Evolutionary conservation across 192 early-diverging fungal species (phyloP).

Genomic region (Gonapodya sp.): DNA sequence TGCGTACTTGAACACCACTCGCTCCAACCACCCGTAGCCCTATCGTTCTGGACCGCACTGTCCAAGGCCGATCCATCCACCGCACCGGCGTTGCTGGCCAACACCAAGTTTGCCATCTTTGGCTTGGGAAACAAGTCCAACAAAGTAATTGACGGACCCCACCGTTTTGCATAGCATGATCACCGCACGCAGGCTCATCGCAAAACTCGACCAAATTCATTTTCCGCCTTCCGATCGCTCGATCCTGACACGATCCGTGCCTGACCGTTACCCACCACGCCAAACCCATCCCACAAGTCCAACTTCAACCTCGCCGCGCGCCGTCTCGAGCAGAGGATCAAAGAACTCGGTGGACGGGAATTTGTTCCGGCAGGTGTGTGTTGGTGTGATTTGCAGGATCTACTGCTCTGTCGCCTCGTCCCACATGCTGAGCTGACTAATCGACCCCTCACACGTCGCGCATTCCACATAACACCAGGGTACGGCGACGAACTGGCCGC

Average conservation of each 20-base stretch:
- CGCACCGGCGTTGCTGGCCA: background rate
- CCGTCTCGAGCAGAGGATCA: background rate
- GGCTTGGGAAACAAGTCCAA: background rate
- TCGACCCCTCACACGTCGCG: background rate
- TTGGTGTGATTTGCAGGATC: no score
- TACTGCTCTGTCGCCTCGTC: no score
- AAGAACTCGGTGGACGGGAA: background rate
- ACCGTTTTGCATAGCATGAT: no score
- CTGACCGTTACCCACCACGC: background rate
- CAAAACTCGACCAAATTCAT: no score
- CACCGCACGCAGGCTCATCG: no score
- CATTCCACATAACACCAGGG: background rate
- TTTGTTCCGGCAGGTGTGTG: conserved; percentile 2
- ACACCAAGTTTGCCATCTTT: conserved; percentile 9
- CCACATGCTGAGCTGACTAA: background rate
- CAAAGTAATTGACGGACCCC: no score
- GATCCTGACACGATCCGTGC: background rate
- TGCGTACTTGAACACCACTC: no score
- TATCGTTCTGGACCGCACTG: background rate
- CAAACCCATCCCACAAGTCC: no score
- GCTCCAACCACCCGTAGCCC: conserved; percentile 4
- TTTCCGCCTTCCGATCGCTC: no score
- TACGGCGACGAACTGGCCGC: background rate
- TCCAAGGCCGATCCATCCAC: background rate
- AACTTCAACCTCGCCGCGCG: conserved; percentile 9